phyloP scores from a whole-genome alignment of 768 basidiomycete species.

The Kwoniella bestiolae region DNA sequence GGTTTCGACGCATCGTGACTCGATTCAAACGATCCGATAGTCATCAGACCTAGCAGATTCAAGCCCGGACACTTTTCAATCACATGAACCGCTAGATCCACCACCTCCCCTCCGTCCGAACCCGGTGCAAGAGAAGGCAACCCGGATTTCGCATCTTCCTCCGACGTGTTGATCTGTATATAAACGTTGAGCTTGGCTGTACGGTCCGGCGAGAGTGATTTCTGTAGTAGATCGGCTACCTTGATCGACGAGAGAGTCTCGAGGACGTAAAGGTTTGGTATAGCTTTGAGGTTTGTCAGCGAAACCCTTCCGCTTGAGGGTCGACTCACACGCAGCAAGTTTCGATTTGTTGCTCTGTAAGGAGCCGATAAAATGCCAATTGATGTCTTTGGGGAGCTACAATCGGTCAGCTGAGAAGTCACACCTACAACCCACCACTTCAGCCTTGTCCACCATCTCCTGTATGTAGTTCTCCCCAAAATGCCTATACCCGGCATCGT shows the following conservation, averaged over 20 bases:
- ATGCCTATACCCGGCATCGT: conserved; percentile 78
- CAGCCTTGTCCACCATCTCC: conserved; percentile 85
- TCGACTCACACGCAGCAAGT: conserved; percentile 70
- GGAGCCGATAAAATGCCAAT: conserved; percentile 96
- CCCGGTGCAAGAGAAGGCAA: conserved; percentile 64
- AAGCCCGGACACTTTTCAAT: conserved; percentile 74
- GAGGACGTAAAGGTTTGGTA: conserved; percentile 83
- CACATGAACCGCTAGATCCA: conserved; percentile 72
- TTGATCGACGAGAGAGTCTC: conserved; percentile 85
- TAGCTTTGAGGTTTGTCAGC: conserved; percentile 61
- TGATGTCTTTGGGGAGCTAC: conserved; percentile 82
- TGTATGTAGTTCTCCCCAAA: conserved; percentile 99
- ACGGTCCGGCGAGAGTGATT: conserved; percentile 65
- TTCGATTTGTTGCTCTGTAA: conserved; percentile 94
- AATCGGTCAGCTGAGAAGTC: not conserved
- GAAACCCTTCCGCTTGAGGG: not conserved
- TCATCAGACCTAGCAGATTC: conserved; percentile 87
- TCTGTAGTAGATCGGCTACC: conserved; percentile 77
- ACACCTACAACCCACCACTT: conserved; percentile 61
- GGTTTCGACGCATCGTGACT: conserved; percentile 65
- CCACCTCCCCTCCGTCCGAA: conserved; percentile 60
- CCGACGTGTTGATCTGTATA: conserved; percentile 93
- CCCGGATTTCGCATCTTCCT: conserved; percentile 89
- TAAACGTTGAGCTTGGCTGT: conserved; percentile 73
- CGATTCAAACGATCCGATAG: conserved; percentile 81